A percentile compares a stretch with the other conserved stretches of the same genome.
Conservation (phyloP, 1,139 yeast species). For the Suhomyces coccinellae region DNA sequence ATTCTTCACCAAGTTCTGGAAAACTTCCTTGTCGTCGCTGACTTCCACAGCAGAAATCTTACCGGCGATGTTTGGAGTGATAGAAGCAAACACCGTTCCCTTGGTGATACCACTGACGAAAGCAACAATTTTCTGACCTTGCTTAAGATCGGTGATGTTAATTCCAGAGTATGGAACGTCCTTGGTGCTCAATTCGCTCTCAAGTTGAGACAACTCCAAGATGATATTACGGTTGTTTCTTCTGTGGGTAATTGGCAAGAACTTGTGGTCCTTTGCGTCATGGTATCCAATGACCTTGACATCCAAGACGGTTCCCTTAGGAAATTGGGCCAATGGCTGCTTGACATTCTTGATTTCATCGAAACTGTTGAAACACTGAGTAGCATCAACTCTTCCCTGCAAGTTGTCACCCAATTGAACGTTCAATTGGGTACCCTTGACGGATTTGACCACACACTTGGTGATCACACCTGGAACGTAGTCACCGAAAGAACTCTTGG, state of each 20-base stretch:
- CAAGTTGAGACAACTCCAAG: conserved; percentile 64
- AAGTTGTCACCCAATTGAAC: conserved; percentile 76
- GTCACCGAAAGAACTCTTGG: conserved; percentile 51
- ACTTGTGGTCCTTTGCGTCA: conserved; percentile 69
- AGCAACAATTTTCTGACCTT: conserved; percentile 47
- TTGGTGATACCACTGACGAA: conserved; percentile 56
- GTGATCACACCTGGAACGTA: conserved; percentile 61
- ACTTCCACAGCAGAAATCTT: conserved; percentile 67
- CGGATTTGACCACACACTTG: conserved; percentile 58
- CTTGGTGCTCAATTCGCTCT: conserved; percentile 27
- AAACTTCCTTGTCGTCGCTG: conserved; percentile 52
- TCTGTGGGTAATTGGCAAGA: conserved; percentile 67
- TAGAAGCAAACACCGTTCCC: conserved; percentile 64
- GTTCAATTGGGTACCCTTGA: conserved; percentile 74
- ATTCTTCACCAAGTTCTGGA: conserved; percentile 52
- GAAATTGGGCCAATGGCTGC: conserved; percentile 62
- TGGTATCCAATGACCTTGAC: conserved; percentile 78
- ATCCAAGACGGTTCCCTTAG: conserved; percentile 55
- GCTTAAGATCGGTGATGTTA: conserved; percentile 39
- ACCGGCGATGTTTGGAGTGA: conserved; percentile 70
- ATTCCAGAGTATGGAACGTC: conserved; percentile 27
- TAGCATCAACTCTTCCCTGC: conserved; percentile 77
- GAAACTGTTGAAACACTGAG: conserved; percentile 61
- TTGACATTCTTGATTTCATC: conserved; percentile 57
- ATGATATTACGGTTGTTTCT: conserved; percentile 53